Percentiles rank a stretch among this genome's conserved stretches.
phyloP scores from a whole-genome alignment of 2,329 filamentous ascomycete species.

The Fusarium compactum region DNA sequence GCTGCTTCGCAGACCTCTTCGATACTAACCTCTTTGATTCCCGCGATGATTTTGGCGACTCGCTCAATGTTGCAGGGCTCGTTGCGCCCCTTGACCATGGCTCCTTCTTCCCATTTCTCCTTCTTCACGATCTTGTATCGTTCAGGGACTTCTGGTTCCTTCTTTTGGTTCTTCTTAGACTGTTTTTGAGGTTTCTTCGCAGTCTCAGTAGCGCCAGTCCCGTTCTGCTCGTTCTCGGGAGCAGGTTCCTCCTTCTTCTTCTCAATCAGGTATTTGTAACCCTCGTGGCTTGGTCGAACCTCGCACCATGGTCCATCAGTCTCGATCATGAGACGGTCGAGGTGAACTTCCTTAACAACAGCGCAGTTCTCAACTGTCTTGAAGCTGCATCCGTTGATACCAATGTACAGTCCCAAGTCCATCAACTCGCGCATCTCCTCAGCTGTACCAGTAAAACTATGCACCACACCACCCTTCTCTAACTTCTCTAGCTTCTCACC shows the following conservation, averaged over 20 bases:
- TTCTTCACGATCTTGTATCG: constrained; percentile 91
- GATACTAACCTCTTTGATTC: constrained; percentile 81
- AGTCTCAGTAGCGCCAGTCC: constrained; percentile 24
- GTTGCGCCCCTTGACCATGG: constrained; percentile 94
- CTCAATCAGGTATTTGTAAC: constrained; percentile 74
- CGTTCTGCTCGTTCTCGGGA: constrained; percentile 45
- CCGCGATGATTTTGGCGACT: constrained; percentile 89
- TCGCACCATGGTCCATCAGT: constrained; percentile 99
- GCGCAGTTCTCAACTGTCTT: constrained; percentile 93
- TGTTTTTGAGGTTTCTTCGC: constrained; percentile 52
- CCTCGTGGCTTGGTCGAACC: constrained; percentile 88
- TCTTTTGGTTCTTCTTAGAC: constrained; percentile 66
- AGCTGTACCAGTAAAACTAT: constrained; percentile 91
- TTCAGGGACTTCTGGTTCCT: constrained; percentile 74
- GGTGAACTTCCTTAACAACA: constrained; percentile 82
- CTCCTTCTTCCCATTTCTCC: constrained; percentile 89
- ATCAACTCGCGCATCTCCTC: constrained; percentile 88
- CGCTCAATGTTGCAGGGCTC: constrained; percentile 89
- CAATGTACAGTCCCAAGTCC: constrained; percentile 85
- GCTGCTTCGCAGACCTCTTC: constrained; percentile 88
- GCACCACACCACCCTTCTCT: constrained; percentile 84
- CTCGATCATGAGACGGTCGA: constrained; percentile 90
- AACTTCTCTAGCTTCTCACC: constrained; percentile 72
- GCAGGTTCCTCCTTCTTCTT: constrained; percentile 51
- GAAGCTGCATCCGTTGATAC: constrained; percentile 96